phyloP scores from a whole-genome alignment of 345 rosid genomes.

The Heritiera littoralis region DNA sequence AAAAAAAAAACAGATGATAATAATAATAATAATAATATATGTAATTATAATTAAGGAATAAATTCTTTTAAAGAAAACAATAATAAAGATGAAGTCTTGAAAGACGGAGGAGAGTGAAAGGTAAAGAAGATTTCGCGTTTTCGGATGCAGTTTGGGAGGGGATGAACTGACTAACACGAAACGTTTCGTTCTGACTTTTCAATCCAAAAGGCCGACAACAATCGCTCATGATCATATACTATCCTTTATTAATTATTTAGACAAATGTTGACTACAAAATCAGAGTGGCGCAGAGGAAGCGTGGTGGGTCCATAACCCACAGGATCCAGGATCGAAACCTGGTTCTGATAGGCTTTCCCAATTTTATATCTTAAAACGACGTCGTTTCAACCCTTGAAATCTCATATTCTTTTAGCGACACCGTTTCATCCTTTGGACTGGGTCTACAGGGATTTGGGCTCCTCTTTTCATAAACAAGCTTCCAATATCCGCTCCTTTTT shows the following conservation, averaged over 20 bases:
- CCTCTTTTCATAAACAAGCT: too few species aligned
- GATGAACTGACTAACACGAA: background rate
- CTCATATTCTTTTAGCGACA: too few species aligned
- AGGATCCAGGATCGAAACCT: conserved; percentile 68
- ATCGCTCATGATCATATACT: too few species aligned
- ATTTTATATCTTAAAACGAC: too few species aligned
- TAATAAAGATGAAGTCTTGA: background rate
- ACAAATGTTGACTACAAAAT: conserved; percentile 21
- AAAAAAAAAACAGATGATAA: background rate
- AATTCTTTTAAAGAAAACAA: background rate
- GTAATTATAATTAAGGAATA: background rate
- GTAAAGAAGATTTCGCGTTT: conserved; percentile 17
- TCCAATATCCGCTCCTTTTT: background rate
- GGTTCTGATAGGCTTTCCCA: conserved; percentile 34
- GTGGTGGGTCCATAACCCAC: conserved; percentile 75
- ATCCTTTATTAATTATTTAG: too few species aligned
- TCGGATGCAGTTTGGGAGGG: conserved; percentile 13
- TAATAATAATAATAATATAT: background rate
- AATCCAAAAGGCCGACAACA: too few species aligned
- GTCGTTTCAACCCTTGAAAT: too few species aligned
- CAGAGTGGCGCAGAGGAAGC: conserved; percentile 80
- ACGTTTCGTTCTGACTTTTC: background rate
- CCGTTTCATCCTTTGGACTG: too few species aligned
- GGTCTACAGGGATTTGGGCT: too few species aligned
- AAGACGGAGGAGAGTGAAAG: conserved; percentile 15